Conservation (phyloP, 2,329 filamentous ascomycete genomes). For the Trichoderma hamatum region DNA sequence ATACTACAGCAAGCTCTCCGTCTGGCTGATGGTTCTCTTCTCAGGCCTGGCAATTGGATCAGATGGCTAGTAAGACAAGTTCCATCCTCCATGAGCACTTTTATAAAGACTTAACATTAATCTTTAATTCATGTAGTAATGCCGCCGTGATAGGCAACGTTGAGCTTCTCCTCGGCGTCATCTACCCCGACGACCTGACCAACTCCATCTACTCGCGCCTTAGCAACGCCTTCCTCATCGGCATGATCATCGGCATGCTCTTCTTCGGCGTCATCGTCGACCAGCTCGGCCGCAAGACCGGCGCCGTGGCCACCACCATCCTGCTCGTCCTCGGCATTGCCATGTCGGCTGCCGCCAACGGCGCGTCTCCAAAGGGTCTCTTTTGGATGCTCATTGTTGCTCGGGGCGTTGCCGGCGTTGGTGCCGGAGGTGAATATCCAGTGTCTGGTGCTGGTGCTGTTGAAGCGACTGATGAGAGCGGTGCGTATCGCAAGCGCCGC, state of each 20-base stretch:
- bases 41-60: conserved; percentile 50
- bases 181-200: conserved; percentile 49
- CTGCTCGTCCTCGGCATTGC: conserved; percentile 52
- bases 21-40: conserved; percentile 50
- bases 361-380: conserved; percentile 44
- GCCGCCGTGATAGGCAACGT: conserved; percentile 51
- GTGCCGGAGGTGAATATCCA: conserved; percentile 56
- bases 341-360: conserved; percentile 50
- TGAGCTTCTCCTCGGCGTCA: conserved; percentile 44
- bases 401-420: conserved; percentile 46
- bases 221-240: conserved; percentile 58
- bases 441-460: conserved; percentile 53
- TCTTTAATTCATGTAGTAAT: conserved; percentile 37
- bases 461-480: conserved; percentile 57
- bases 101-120: not conserved
- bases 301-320: conserved; percentile 50
- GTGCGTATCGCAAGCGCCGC: conserved; percentile 47
- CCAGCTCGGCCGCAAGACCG: conserved; percentile 53
- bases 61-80: conserved; percentile 45
- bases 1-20: conserved; percentile 46
- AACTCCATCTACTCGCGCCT: conserved; percentile 52
- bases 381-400: conserved; percentile 55
- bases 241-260: conserved; percentile 60
- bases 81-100: not conserved
- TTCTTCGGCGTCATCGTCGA: conserved; percentile 55